Conservation (phyloP, 352 stramenopile species). For the Pythium graminicola region DNA sequence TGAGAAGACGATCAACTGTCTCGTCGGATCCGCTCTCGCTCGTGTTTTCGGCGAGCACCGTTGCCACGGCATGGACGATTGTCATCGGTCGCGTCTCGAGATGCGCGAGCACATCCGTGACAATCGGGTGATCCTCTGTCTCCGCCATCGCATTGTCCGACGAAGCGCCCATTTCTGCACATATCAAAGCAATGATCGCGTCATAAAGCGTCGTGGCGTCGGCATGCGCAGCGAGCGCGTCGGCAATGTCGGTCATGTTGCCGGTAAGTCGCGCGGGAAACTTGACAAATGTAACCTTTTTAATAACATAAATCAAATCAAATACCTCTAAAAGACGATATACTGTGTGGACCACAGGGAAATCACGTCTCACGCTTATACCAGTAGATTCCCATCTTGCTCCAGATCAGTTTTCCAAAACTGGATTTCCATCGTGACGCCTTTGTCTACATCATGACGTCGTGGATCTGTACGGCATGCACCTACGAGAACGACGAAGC, state of each 20-base stretch:
- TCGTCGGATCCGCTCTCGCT: not conserved
- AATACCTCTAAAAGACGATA: not conserved
- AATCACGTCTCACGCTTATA: not conserved
- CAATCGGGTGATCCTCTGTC: not conserved
- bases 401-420: not conserved
- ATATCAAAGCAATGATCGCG: no score
- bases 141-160: not conserved
- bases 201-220: conserved; percentile 3
- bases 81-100: not conserved
- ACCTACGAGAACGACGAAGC: conserved; percentile 41
- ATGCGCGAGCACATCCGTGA: conserved; percentile 10
- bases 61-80: not conserved
- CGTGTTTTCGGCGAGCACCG: not conserved
- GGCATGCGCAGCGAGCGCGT: conserved; percentile 4
- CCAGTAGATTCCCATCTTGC: conserved; percentile 1
- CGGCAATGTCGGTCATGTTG: conserved; percentile 6
- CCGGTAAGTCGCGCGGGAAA: not conserved
- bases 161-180: no score
- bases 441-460: not conserved
- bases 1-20: not conserved
- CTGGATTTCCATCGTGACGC: not conserved
- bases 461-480: conserved; percentile 39
- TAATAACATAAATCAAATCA: not conserved
- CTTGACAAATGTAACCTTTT: not conserved
- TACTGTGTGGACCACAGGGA: conserved; percentile 7